A percentile compares a stretch with the other conserved stretches of the same genome.
Evolutionary conservation across 2,329 filamentous ascomycete genomes (phyloP).

Genomic region (Pseudogymnoascus sp.): DNA sequence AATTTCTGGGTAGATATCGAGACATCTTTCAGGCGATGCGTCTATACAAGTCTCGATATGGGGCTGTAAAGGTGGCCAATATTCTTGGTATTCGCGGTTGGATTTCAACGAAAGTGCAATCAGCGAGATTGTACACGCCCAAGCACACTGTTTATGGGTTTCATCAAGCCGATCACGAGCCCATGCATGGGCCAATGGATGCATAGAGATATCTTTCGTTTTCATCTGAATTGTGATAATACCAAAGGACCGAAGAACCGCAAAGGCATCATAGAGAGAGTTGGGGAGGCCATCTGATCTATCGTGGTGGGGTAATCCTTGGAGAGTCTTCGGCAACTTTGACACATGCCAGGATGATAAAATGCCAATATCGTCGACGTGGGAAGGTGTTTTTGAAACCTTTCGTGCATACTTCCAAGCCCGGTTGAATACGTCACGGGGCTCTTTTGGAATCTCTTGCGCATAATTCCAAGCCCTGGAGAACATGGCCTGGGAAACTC

Average conservation of each 20-base stretch:
- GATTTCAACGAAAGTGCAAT: not conserved
- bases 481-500: conserved; percentile 12
- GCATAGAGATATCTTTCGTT: conserved; percentile 16
- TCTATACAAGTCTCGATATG: not conserved
- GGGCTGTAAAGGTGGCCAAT: not conserved
- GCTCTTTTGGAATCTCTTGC: not conserved
- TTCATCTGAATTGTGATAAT: conserved; percentile 12
- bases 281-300: not conserved
- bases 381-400: not conserved
- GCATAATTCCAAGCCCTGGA: not conserved
- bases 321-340: not conserved
- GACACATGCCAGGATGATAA: conserved; percentile 9
- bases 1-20: not conserved
- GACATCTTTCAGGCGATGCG: not conserved
- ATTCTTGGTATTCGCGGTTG: not conserved
- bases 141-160: not conserved
- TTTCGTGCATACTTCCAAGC: not conserved
- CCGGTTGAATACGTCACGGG: conserved; percentile 8
- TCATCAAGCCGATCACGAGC: conserved; percentile 15
- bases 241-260: conserved; percentile 13
- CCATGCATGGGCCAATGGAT: conserved; percentile 20
- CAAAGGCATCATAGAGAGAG: conserved; percentile 7
- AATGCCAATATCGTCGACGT: not conserved
- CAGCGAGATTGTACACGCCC: not conserved
- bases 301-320: not conserved